phyloP scores from a whole-genome alignment of 176 grass and related monocot genomes.

The Carex kokanica region DNA sequence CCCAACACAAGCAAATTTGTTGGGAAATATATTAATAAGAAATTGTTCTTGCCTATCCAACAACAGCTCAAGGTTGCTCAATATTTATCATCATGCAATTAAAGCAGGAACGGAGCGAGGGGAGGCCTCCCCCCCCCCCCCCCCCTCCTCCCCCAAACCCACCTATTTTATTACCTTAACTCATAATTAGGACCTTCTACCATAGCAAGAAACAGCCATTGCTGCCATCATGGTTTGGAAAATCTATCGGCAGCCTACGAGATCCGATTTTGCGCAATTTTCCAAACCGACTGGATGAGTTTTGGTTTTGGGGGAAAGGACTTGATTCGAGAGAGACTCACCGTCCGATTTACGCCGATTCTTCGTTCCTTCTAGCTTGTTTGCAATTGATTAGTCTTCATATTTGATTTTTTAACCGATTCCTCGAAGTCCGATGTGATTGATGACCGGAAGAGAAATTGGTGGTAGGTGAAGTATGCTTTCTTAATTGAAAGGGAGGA shows the following conservation, averaged over 20 bases:
- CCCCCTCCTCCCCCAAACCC: not conserved
- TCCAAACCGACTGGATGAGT: not conserved
- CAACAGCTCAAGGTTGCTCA: not conserved
- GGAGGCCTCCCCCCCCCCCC: not conserved
- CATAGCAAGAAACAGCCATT: not conserved
- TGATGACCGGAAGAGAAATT: not conserved
- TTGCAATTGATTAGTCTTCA: not conserved
- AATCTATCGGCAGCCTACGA: not conserved
- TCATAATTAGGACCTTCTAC: not conserved
- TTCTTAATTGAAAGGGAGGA: not conserved
- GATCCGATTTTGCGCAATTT: not conserved
- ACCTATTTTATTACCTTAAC: not conserved
- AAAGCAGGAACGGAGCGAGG: not conserved
- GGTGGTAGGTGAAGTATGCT: not conserved
- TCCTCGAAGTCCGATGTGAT: not conserved
- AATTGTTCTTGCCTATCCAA: not conserved
- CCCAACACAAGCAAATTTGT: not conserved
- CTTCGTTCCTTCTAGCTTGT: not conserved
- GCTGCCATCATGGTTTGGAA: not conserved
- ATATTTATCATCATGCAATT: not conserved
- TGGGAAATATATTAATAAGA: not conserved
- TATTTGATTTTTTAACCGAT: not conserved
- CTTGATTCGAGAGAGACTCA: not conserved
- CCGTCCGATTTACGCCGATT: constrained; percentile 7
- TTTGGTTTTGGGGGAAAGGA: not conserved